phyloP scores from a whole-genome alignment of 169 alveolate genomes.

The Plasmodium vivax region DNA sequence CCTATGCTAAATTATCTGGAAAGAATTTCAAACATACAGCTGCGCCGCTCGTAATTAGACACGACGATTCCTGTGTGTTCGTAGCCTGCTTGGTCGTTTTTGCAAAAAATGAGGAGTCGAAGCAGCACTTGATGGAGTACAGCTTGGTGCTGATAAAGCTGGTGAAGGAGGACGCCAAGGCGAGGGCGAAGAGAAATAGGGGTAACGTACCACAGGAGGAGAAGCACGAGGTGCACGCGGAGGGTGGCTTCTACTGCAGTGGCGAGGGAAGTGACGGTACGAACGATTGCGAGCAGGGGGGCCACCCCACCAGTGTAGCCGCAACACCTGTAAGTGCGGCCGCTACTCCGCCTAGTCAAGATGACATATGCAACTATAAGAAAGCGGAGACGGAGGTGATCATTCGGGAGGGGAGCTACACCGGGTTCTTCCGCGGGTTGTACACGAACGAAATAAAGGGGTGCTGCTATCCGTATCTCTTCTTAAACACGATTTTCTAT shows the following conservation, averaged over 20 bases:
- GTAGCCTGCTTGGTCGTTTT: conserved; percentile 41
- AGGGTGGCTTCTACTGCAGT: not conserved
- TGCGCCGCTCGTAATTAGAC: conserved; percentile 26
- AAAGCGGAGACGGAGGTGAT: conserved; percentile 20
- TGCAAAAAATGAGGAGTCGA: conserved; percentile 18
- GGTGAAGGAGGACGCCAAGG: conserved; percentile 26
- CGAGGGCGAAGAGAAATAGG: not conserved
- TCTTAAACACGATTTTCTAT: conserved; percentile 63
- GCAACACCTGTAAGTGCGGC: not conserved
- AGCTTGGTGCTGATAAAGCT: conserved; percentile 44
- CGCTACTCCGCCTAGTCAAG: not conserved
- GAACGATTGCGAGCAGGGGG: not conserved
- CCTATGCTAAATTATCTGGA: conserved; percentile 33
- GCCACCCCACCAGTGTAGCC: not conserved
- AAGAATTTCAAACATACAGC: conserved; percentile 43
- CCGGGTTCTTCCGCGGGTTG: conserved; percentile 47
- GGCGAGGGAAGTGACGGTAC: not conserved
- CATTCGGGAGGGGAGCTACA: conserved; percentile 30
- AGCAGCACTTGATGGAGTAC: conserved; percentile 44
- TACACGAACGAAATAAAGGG: conserved; percentile 72
- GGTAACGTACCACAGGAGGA: not conserved
- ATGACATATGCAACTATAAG: conserved; percentile 33
- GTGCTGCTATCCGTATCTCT: conserved; percentile 55
- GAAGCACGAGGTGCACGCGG: not conserved
- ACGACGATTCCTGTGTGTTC: conserved; percentile 11